Base-by-base conservation (phyloP, 306 rosid species). In the Rubus parviflorus region DNA sequence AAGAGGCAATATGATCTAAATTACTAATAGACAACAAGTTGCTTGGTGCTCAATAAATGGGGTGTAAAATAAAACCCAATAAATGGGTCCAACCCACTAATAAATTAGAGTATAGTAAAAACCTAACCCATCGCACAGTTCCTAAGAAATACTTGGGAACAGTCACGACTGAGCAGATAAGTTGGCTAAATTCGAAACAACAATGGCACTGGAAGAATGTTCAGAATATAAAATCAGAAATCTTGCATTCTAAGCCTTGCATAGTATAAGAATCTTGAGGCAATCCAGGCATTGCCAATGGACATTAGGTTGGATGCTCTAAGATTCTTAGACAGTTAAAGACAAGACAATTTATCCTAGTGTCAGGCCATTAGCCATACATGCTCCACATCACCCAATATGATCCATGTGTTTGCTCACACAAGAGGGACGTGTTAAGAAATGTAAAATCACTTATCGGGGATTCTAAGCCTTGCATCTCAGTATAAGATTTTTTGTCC, bases 151-250 rank as follows among this genome's bases (percentile, higher is more conserved):
- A 38, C 35, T 40, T 23, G 60, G 47, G 51, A 38, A 38, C 51
- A 56, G 66, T 20, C 66, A 12, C 46, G 49, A 40, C 30, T 72
- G 52, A 40, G 15, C 35, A 48, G 23, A 47, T 8, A 0, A 69
- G 12, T 11, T 22, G 14, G 57, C 73, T 69, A 69, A n/a, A 68
- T 47, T 23, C 9, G 73, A 68, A 42, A 70, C 56, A 49, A 71
- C 35, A 41, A 20, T 35, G 75, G 19, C 35, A 52, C 47, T 37
- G 19, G 19, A 52, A 19, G 12, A 71, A 71, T 19, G 9, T 51
- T 11, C 12, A 51, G 10, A 17, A 13, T 38, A 38, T 8, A 20
- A 72, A 56, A 53, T 53, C n/a, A 2, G 14, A 38, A 42, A n/a
- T 19, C 13, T 3, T 48, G 75, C 19, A 51, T 70, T 70, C 49